These are phyloP conservation scores for Plectranthus barbatus DNA, from an alignment of 257 asterid species.

Conservation along the genomic window DNA sequence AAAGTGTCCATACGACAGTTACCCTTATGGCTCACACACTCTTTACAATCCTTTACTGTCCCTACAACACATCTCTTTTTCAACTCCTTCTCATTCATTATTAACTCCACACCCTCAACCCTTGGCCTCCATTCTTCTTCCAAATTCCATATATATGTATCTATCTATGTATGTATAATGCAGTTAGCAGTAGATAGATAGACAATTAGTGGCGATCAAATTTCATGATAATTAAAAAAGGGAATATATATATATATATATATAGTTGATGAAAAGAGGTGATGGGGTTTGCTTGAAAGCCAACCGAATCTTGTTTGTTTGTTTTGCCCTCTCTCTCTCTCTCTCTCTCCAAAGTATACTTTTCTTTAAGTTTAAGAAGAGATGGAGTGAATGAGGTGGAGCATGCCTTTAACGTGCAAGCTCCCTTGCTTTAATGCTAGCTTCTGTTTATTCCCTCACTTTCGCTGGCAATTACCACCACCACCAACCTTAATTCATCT, in stretches of 20 bases:
- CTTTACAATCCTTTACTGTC: no score
- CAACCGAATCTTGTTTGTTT: constrained; percentile 48
- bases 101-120: no score
- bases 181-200: no score
- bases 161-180: no score
- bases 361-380: constrained; percentile 66
- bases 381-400: constrained; percentile 61
- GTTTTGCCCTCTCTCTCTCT: not conserved
- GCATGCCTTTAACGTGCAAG: constrained; percentile 68
- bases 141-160: no score
- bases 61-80: no score
- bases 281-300: constrained; percentile 65
- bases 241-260: constrained; percentile 1
- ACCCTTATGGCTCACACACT: not conserved
- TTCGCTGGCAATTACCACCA: constrained; percentile 35
- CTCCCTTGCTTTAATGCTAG: constrained; percentile 45
- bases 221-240: no score
- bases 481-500: constrained; percentile 14
- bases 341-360: constrained; percentile 18
- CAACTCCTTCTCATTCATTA: no score
- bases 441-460: constrained; percentile 37
- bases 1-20: not conserved
- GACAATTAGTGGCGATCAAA: no score
- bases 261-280: constrained; percentile 24
- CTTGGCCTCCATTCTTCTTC: no score